Conservation (phyloP, 2,329 filamentous ascomycete genomes). For the Didymellaceae sp. region DNA sequence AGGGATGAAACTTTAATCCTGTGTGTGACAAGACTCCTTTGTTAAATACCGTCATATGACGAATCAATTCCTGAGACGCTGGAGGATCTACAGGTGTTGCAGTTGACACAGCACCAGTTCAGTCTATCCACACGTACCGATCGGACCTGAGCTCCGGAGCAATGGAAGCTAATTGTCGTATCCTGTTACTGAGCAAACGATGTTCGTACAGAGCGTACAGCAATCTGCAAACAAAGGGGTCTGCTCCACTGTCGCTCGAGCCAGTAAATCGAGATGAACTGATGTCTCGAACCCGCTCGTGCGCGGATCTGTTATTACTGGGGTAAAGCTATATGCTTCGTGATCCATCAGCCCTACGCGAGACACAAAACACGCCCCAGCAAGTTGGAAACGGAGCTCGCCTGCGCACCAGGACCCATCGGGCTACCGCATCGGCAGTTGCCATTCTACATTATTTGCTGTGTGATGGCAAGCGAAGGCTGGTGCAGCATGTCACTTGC, state of each 20-base stretch:
- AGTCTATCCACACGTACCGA: no score
- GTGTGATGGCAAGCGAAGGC: no score
- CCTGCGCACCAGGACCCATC: not conserved
- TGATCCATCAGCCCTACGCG: conserved; percentile 1
- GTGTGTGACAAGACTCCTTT: not conserved
- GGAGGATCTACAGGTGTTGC: no score
- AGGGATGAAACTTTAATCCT: not conserved
- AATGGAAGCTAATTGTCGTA: not conserved
- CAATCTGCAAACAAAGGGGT: not conserved
- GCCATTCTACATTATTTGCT: no score
- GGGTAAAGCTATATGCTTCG: conserved; percentile 5
- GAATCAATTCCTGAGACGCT: no score
- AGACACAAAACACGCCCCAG: conserved; percentile 6
- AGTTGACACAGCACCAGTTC: no score
- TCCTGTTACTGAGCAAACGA: not conserved
- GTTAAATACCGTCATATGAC: not conserved
- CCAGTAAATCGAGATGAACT: not conserved
- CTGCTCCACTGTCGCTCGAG: not conserved
- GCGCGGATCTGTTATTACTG: conserved; percentile 1
- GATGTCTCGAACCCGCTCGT: not conserved
- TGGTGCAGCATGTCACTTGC: no score
- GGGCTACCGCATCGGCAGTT: no score
- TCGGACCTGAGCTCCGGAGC: not conserved
- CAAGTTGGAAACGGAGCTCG: conserved; percentile 1
- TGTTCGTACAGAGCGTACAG: not conserved